Conservation (phyloP, 495 filamentous ascomycete genomes). For the Barbatosphaeria neglecta region DNA sequence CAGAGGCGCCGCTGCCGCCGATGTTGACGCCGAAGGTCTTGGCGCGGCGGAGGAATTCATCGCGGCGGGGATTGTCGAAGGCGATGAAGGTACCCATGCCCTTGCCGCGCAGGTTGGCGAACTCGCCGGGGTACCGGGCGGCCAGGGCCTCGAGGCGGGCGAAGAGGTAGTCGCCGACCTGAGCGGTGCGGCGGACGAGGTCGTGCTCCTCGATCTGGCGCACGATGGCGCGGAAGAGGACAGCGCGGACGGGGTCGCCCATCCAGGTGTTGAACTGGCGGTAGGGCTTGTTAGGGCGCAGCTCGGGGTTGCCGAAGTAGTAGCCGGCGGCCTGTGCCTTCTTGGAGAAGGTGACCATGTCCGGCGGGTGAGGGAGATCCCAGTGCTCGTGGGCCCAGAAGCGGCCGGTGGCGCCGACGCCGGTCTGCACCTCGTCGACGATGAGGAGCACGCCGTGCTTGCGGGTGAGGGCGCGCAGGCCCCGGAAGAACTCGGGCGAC, state of each 20-base stretch:
- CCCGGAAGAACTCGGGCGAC: slow-evolving; percentile 81
- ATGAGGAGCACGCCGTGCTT: slow-evolving; percentile 84
- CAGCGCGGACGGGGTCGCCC: slow-evolving; percentile 84
- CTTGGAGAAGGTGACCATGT: slow-evolving; percentile 98
- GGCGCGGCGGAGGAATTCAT: slow-evolving; percentile 70
- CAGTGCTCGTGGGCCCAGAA: slow-evolving; percentile 99
- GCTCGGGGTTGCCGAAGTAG: slow-evolving; percentile 78
- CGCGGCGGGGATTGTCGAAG: slow-evolving; percentile 79
- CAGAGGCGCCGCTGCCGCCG: slow-evolving; percentile 70
- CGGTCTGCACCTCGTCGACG: slow-evolving; percentile 97
- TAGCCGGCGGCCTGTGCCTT: slow-evolving; percentile 98
- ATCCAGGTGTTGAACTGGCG: slow-evolving; percentile 99
- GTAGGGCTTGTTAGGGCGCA: slow-evolving; percentile 98
- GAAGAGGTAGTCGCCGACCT: slow-evolving; percentile 77
- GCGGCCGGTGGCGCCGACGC: slow-evolving; percentile 86
- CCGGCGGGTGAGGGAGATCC: slow-evolving; percentile 71
- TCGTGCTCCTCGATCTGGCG: slow-evolving; percentile 73
- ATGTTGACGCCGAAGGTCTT: slow-evolving; percentile 87
- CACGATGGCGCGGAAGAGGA: slow-evolving; percentile 88
- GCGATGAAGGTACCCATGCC: slow-evolving; percentile 95
- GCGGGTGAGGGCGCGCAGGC: slow-evolving; percentile 75
- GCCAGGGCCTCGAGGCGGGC: slow-evolving; percentile 56
- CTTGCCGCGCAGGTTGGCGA: slow-evolving; percentile 85
- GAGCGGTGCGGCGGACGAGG: slow-evolving; percentile 70
- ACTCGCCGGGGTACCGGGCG: slow-evolving; percentile 65